These are phyloP conservation scores for Jaltomata sinuosa DNA, from an alignment of 257 asterid species.

Conservation along the genomic window DNA sequence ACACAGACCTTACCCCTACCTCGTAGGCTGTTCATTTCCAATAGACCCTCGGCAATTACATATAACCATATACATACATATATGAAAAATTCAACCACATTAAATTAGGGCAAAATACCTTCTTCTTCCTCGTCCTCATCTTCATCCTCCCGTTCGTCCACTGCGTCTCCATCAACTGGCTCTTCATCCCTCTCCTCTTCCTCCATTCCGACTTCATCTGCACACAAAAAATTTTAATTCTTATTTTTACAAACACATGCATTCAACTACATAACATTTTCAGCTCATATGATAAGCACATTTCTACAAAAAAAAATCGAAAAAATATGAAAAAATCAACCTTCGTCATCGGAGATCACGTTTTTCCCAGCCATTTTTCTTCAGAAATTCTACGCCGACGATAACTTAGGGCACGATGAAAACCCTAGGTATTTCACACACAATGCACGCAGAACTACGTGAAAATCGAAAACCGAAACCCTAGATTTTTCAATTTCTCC, in stretches of 20 bases:
- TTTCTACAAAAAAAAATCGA: background rate
- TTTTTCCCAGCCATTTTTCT: slow-evolving; percentile 48
- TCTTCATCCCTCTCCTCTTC: slow-evolving; percentile 78
- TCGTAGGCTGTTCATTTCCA: background rate
- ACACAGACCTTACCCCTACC: background rate
- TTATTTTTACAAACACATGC: background rate
- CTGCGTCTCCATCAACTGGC: slow-evolving; percentile 37
- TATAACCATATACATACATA: background rate
- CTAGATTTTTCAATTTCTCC: background rate
- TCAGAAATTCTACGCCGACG: background rate
- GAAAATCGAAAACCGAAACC: background rate
- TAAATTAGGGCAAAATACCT: slow-evolving; percentile 21
- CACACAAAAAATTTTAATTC: background rate
- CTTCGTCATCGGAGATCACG: slow-evolving; percentile 82
- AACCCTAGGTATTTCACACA: slow-evolving; percentile 31
- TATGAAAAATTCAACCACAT: background rate
- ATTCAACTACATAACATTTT: background rate
- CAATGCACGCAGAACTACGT: background rate
- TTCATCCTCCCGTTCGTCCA: slow-evolving; percentile 42
- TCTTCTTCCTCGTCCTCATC: slow-evolving; percentile 90
- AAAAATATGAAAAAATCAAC: slow-evolving; percentile 4
- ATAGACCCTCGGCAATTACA: background rate
- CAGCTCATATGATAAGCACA: background rate
- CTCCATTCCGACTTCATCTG: slow-evolving; percentile 59
- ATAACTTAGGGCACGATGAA: slow-evolving; percentile 11